phyloP scores from a whole-genome alignment of 2,329 filamentous ascomycete genomes.

The Fusarium mangiferae region DNA sequence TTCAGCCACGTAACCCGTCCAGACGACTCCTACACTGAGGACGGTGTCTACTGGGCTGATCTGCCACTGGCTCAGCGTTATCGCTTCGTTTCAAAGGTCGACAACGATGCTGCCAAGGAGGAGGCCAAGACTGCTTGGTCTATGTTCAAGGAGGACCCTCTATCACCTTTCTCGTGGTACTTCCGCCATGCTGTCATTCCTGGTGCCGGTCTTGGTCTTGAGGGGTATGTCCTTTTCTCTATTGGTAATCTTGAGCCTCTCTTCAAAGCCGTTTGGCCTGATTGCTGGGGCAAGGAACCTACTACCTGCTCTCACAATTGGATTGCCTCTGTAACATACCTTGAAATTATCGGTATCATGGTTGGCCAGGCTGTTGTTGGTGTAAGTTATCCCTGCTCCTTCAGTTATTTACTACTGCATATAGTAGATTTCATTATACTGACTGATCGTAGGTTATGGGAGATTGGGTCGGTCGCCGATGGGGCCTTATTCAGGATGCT shows the following conservation, averaged over 20 bases:
- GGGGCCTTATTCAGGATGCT: conserved; percentile 95
- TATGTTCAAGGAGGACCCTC: conserved; percentile 88
- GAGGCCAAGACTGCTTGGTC: conserved; percentile 75
- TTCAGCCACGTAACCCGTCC: conserved; percentile 87
- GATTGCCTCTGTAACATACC: conserved; percentile 86
- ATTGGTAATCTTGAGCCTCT: conserved; percentile 92
- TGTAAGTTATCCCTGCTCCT: conserved; percentile 57
- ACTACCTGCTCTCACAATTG: conserved; percentile 80
- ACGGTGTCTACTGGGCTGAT: conserved; percentile 94
- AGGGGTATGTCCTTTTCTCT: conserved; percentile 97
- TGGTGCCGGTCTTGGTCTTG: conserved; percentile 89
- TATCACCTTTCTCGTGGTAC: conserved; percentile 87
- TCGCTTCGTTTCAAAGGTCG: conserved; percentile 79
- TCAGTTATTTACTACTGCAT: background rate
- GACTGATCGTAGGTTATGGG: conserved; percentile 60
- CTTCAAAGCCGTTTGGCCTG: conserved; percentile 77
- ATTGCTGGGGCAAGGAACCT: conserved; percentile 75
- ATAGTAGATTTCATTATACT: conserved; percentile 3
- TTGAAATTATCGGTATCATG: conserved; percentile 96
- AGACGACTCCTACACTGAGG: conserved; percentile 84
- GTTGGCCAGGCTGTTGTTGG: conserved; percentile 90
- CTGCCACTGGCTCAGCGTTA: conserved; percentile 76
- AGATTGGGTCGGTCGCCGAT: conserved; percentile 87
- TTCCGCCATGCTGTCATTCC: conserved; percentile 91
- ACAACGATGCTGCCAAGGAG: conserved; percentile 73